These are phyloP conservation scores for Hanseniaspora clermontiae DNA, from an alignment of 805 yeast genomes.

Conservation along the genomic window DNA sequence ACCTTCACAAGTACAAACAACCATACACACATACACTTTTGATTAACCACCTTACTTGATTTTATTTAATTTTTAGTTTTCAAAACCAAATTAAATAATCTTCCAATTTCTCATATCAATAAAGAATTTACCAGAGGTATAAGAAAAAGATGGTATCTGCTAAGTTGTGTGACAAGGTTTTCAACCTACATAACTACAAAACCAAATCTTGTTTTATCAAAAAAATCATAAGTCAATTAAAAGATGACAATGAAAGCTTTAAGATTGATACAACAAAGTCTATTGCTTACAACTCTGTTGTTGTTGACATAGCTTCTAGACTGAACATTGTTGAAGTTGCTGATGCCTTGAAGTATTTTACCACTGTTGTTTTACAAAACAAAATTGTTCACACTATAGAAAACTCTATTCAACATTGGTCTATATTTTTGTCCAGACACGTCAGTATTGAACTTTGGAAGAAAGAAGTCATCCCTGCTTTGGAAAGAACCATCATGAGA, in stretches of 20 bases:
- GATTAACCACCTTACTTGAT: background rate
- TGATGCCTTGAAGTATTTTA: background rate
- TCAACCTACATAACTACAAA: slow-evolving; percentile 20
- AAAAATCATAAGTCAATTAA: background rate
- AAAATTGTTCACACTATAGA: background rate
- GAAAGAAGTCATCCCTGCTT: slow-evolving; percentile 33
- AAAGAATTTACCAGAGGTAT: no score
- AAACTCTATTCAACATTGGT: background rate
- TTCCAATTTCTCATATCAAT: no score
- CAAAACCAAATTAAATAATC: no score
- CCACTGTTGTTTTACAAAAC: background rate
- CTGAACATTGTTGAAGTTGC: background rate
- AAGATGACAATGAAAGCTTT: background rate
- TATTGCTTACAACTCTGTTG: background rate
- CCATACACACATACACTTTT: background rate
- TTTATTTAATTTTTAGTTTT: background rate
- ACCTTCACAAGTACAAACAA: no score
- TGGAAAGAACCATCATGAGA: slow-evolving; percentile 65
- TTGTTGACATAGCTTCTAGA: background rate
- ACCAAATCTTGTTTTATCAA: slow-evolving; percentile 12
- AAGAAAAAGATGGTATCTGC: background rate
- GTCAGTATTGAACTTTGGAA: background rate
- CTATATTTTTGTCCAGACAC: background rate
- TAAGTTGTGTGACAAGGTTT: slow-evolving; percentile 16
- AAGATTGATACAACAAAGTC: background rate